Evolutionary conservation across 2,329 filamentous ascomycete genomes (phyloP).

Genomic region (Fusarium incarnatum): DNA sequence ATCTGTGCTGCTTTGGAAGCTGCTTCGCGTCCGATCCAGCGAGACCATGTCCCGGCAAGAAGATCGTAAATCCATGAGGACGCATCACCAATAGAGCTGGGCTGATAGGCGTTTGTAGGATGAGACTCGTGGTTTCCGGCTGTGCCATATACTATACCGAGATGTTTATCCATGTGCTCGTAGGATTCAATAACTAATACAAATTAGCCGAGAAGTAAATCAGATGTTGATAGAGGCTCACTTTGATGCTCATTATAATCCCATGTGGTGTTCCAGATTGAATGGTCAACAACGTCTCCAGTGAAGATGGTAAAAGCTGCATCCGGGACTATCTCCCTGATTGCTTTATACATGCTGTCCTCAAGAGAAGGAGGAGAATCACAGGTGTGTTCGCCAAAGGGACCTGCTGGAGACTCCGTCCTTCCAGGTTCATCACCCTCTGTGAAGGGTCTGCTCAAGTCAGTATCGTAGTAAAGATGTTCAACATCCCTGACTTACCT

Average conservation of each 20-base stretch:
- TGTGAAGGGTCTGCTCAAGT: constrained; percentile 56
- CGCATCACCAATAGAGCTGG: constrained; percentile 52
- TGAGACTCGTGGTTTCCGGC: constrained; percentile 69
- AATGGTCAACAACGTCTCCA: constrained; percentile 68
- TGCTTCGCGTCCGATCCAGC: constrained; percentile 57
- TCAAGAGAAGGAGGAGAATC: constrained; percentile 64
- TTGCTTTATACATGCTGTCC: constrained; percentile 65
- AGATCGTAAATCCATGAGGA: constrained; percentile 66
- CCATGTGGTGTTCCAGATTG: constrained; percentile 59
- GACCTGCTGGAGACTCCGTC: constrained; percentile 62
- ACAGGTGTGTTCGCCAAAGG: constrained; percentile 65
- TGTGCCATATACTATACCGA: constrained; percentile 62
- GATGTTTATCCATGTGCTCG: constrained; percentile 55
- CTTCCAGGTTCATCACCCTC: constrained; percentile 60
- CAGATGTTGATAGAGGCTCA: constrained; percentile 23
- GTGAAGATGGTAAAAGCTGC: constrained; percentile 69
- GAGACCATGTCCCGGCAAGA: constrained; percentile 59
- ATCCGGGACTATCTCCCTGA: constrained; percentile 59
- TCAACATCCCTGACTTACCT: constrained; percentile 49
- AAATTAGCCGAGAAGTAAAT: not conserved
- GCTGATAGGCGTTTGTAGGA: constrained; percentile 64
- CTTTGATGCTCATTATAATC: constrained; percentile 49
- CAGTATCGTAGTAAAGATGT: not conserved
- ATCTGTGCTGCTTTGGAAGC: constrained; percentile 52
- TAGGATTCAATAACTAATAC: constrained; percentile 59